Evolutionary conservation across 2,329 filamentous ascomycete species (phyloP).

Genomic region (Ascochyta fabae): DNA sequence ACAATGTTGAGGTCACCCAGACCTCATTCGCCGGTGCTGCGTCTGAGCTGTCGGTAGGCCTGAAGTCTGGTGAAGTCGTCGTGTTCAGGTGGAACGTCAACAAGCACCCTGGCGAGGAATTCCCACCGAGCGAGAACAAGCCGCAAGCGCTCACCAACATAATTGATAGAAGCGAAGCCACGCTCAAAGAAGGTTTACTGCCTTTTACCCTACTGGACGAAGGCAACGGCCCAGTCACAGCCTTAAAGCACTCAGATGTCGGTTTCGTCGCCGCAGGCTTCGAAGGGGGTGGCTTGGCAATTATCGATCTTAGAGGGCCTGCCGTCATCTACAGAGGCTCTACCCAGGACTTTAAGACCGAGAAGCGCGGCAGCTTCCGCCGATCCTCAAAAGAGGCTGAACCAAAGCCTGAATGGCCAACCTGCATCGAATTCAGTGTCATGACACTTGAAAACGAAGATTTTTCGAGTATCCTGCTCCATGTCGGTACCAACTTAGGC

Average conservation of each 20-base stretch:
- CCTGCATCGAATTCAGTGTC: constrained; percentile 82
- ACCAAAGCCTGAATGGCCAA: constrained; percentile 72
- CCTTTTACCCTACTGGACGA: constrained; percentile 83
- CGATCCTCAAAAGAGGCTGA: constrained; percentile 59
- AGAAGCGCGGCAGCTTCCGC: constrained; percentile 76
- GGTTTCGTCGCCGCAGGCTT: constrained; percentile 91
- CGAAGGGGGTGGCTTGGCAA: constrained; percentile 77
- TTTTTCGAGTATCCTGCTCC: constrained; percentile 92
- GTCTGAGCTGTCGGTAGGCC: constrained; percentile 84
- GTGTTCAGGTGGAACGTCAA: constrained; percentile 91
- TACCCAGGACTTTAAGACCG: constrained; percentile 77
- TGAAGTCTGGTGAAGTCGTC: constrained; percentile 81
- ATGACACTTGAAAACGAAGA: constrained; percentile 92
- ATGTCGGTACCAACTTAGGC: constrained; percentile 86
- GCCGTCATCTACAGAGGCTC: constrained; percentile 79
- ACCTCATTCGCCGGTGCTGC: constrained; percentile 82
- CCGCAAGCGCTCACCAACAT: constrained; percentile 72
- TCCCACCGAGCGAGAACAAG: constrained; percentile 58
- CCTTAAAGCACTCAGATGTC: constrained; percentile 84
- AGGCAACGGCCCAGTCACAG: constrained; percentile 80
- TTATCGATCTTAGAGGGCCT: constrained; percentile 89
- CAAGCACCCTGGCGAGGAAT: constrained; percentile 70
- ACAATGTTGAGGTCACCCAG: constrained; percentile 77
- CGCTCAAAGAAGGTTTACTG: constrained; percentile 78
- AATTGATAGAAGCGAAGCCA: constrained; percentile 71